Base-by-base conservation (phyloP, 2,329 filamentous ascomycete genomes). In the Penicillium aurantiogriseum region DNA sequence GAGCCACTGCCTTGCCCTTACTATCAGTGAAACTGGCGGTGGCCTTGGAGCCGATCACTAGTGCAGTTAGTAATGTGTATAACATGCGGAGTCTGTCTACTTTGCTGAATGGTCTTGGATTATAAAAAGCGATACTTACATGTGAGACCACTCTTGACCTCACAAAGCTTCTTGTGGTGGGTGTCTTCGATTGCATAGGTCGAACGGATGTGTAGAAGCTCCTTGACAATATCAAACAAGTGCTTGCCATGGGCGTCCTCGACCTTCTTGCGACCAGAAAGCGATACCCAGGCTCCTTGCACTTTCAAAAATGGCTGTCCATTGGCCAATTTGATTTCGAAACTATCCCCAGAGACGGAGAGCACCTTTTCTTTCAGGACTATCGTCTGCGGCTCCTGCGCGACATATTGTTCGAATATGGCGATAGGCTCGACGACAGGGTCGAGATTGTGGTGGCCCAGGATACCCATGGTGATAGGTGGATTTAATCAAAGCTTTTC, bases 271-370 rank as follows among this genome's bases (percentile, higher is more conserved):
- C 65, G 65, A 29, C 61, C 65, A 10, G 62, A 65, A 15, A 67
- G 10, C 0, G 62, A 61, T 2, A 85, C 65, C 58, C 80, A 67
- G 55, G 82, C 81, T 63, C 84, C 85, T 60, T 85, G 74, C 43
- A 87, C 81, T 61, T 80, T 79, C 60, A 88, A 72, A 33, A 88
- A 64, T 0, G 82, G 78, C 23, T 78, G 74, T 23, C 84, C 84
- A 57, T 79, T 80, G 44, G 79, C 73, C 5, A 82, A 79, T 53
- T 80, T 81, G 71, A 89, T 82, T 61, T 83, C 82, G 73, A 88
- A 89, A 70, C 80, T 84, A 74, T 89, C 85, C 56, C 85, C 85
- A 1, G 81, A 81, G 9, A 88, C 73, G 3, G 85, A 87, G 57
- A 86, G 69, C 19, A 87, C 77, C 64, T 85, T 85, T 66, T 89